These are phyloP conservation scores for Pseudocercospora eumusae DNA, from an alignment of 2,329 filamentous ascomycete genomes.

Conservation along the genomic window DNA sequence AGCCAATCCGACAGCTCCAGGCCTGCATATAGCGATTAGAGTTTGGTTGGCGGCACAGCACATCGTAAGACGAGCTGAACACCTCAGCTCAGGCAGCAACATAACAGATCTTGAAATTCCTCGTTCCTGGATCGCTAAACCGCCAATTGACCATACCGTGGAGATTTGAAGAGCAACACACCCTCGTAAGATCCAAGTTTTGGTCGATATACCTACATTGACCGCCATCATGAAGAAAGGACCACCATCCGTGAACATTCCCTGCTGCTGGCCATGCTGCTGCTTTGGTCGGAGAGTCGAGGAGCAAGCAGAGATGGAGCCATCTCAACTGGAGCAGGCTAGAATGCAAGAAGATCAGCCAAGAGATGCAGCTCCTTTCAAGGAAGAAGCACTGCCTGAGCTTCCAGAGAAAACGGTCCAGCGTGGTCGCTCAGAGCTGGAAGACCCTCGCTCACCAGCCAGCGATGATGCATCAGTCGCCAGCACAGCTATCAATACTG, in stretches of 20 bases:
- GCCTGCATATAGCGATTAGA: not conserved
- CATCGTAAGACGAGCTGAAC: slow-evolving; percentile 8
- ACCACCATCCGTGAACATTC: not conserved
- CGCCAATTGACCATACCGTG: not conserved
- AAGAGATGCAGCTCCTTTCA: not conserved
- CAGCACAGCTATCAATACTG: slow-evolving; percentile 6
- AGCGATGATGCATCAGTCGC: slow-evolving; percentile 7
- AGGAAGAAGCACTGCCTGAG: not conserved
- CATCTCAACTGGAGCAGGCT: slow-evolving; percentile 4
- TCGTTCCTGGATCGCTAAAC: not conserved
- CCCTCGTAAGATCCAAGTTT: not conserved
- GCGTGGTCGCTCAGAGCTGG: not conserved
- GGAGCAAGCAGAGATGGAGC: not conserved
- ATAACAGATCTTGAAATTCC: not conserved
- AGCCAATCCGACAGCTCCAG: not conserved
- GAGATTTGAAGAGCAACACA: not conserved
- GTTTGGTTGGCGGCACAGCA: slow-evolving; percentile 1
- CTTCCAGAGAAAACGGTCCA: not conserved
- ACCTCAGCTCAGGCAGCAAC: slow-evolving; percentile 3
- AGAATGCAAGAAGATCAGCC: not conserved
- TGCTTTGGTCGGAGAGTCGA: not conserved
- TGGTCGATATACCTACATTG: not conserved
- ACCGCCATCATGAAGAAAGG: slow-evolving; percentile 1
- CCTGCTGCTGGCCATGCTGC: slow-evolving; percentile 5
- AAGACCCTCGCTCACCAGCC: not conserved